Conservation (phyloP, 306 rosid species). For the Citrullus colocynthis region DNA sequence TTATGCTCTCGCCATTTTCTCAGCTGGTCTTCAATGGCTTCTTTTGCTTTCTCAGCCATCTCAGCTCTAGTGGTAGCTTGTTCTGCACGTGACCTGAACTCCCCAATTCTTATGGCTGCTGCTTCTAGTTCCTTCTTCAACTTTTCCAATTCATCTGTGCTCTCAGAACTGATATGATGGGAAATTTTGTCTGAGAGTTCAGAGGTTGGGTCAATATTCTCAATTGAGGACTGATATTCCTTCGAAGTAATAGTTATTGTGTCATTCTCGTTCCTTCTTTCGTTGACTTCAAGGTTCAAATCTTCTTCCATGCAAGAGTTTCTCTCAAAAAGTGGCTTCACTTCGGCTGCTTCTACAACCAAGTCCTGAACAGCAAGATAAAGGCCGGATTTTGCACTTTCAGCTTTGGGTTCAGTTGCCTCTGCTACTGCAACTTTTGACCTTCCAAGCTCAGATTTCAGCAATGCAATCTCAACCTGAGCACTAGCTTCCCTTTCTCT, state of each 20-base stretch:
- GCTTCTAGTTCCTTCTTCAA: conserved; percentile 50
- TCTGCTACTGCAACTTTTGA: conserved; percentile 19
- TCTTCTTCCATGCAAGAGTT: background rate
- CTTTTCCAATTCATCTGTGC: conserved; percentile 27
- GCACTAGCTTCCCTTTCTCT: conserved; percentile 24
- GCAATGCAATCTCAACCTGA: conserved; percentile 38
- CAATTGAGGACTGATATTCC: conserved; percentile 19
- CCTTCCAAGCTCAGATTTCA: conserved; percentile 42
- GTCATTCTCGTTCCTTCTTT: conserved; percentile 6
- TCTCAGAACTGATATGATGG: background rate
- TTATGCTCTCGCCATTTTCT: conserved; percentile 41
- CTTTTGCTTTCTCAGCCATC: conserved; percentile 64
- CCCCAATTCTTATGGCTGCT: conserved; percentile 38
- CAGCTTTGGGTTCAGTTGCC: conserved; percentile 23
- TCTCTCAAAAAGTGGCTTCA: background rate
- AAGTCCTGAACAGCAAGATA: conserved; percentile 22
- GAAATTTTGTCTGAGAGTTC: background rate
- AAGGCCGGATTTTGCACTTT: conserved; percentile 15
- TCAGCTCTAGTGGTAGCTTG: conserved; percentile 77
- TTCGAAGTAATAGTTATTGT: conserved; percentile 18
- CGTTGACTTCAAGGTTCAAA: background rate
- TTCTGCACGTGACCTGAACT: conserved; percentile 56
- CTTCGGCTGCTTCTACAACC: conserved; percentile 19
- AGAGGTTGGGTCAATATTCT: background rate
- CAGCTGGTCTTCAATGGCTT: conserved; percentile 41